These are phyloP conservation scores for Ascochyta viciae-villosae DNA, from an alignment of 2,329 filamentous ascomycete genomes.

Conservation along the genomic window DNA sequence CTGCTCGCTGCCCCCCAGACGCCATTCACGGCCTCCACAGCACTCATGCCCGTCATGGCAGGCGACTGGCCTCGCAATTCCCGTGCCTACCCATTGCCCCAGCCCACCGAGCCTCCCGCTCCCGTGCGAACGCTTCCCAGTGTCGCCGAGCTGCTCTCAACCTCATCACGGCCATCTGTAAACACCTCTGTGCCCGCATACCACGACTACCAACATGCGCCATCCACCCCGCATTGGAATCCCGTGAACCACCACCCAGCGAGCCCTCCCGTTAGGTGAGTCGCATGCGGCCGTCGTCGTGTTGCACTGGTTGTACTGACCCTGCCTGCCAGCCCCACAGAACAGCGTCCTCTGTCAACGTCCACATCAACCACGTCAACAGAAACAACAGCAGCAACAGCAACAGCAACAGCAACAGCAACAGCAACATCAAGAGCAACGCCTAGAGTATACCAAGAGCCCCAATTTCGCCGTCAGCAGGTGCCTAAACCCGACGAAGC, in stretches of 20 bases:
- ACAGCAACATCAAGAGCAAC: neutral
- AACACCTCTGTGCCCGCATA: slow-evolving; percentile 19
- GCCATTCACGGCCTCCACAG: slow-evolving; percentile 1
- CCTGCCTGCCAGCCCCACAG: slow-evolving; percentile 8
- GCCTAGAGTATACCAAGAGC: slow-evolving; percentile 6
- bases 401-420: no score
- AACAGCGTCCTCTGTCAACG: slow-evolving; percentile 4
- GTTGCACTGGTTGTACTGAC: slow-evolving; percentile 5
- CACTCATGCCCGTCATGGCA: slow-evolving; percentile 20
- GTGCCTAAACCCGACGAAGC: slow-evolving; percentile 9
- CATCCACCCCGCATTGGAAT: slow-evolving; percentile 13
- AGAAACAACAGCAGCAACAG: no score
- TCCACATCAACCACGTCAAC: no score
- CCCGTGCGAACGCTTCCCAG: slow-evolving; percentile 29
- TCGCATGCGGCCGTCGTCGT: neutral
- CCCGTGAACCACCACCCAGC: slow-evolving; percentile 21
- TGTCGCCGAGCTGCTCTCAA: slow-evolving; percentile 31
- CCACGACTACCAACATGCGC: slow-evolving; percentile 15
- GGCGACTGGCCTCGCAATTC: slow-evolving; percentile 19
- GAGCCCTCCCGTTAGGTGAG: slow-evolving; percentile 19
- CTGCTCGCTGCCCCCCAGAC: slow-evolving; percentile 6
- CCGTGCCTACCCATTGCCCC: slow-evolving; percentile 14
- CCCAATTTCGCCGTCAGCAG: slow-evolving; percentile 10
- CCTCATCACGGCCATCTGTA: slow-evolving; percentile 16
- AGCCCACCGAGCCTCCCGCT: slow-evolving; percentile 13